phyloP scores from a whole-genome alignment of 2,329 filamentous ascomycete genomes.

The Malbranchea zuffiana region DNA sequence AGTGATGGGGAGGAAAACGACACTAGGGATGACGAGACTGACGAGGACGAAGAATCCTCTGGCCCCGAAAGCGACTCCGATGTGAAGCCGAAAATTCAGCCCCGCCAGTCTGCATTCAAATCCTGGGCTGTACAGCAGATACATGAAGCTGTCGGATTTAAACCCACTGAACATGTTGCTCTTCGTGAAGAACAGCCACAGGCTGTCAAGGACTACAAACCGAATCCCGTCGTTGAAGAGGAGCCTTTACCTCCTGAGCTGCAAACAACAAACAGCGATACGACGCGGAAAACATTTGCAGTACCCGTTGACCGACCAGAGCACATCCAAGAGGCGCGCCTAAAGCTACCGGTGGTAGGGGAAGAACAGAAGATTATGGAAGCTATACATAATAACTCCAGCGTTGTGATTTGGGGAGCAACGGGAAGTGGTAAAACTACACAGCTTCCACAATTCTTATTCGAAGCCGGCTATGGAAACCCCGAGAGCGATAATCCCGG shows the following conservation, averaged over 20 bases:
- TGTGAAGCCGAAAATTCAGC: conserved; percentile 19
- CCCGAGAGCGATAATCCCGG: conserved; percentile 68
- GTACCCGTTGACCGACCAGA: conserved; percentile 59
- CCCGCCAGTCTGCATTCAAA: conserved; percentile 65
- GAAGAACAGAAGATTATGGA: conserved; percentile 99
- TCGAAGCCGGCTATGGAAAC: conserved; percentile 82
- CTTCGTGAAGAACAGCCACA: conserved; percentile 26
- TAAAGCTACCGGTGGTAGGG: conserved; percentile 78
- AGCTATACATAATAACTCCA: conserved; percentile 81
- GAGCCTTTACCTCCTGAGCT: conserved; percentile 33
- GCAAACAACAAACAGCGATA: conserved; percentile 30
- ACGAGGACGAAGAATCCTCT: conserved; percentile 27
- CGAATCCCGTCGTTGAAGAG: conserved; percentile 30
- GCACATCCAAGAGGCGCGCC: conserved; percentile 65
- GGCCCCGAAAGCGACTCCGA: conserved; percentile 18
- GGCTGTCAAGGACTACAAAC: conserved; percentile 22
- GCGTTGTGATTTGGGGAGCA: conserved; percentile 83
- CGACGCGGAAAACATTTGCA: conserved; percentile 61
- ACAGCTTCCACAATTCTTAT: conserved; percentile 91
- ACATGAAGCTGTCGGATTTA: conserved; percentile 68
- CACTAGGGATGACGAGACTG: conserved; percentile 19
- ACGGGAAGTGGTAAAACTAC: conserved; percentile 98
- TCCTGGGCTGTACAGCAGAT: conserved; percentile 80
- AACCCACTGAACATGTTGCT: conserved; percentile 34
- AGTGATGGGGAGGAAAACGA: conserved; percentile 18